Base-by-base conservation (phyloP, 2,329 filamentous ascomycete genomes). In the Akanthomyces uredinophilus region DNA sequence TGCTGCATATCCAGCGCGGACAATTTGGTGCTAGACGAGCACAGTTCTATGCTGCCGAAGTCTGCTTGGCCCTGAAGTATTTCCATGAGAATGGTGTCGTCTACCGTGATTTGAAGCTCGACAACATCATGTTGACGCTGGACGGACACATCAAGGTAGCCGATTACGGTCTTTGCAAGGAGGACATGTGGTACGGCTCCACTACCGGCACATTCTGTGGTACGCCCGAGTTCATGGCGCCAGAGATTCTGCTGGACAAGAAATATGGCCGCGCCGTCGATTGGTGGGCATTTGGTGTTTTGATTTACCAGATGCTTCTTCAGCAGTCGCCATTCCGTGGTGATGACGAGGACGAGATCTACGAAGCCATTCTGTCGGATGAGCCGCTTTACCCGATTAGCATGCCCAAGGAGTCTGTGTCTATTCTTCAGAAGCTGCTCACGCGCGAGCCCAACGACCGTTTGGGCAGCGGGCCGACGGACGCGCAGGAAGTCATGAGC, bases 41-140 rank as follows among this genome's bases (percentile, higher is more conserved):
- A 66, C 95, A 99, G 89, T 99, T 99, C 75, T 99, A 99, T 72
- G 96, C 95, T 53, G 92, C 94, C 14, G 95, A 99, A 75, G 96
- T 99, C 60, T 97, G 95, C 80, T 78, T 99, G 72, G 95, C 95
- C 18, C 81, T 99, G 70, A 99, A 99, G 76, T 99, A 99, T 76
- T 98, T 99, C 83, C 95, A 99, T 72, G 95, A 99, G 76, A 98
- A 99, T 74, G 95, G 95, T 61, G 95, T 99, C 71, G 97, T 99
- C 69, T 99, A 99, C 77, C 91, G 95, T 78, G 95, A 99, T 79
- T 78, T 99, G 72, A 99, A 99, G 80, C 90, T 92, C 8, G 86
- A 88, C 76, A 88, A 99, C 74, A 99, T 99, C 72, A 83, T 99
- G 52, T 81, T 99, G 70, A 96, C 92, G 1, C 82, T 96, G 51